Evolutionary conservation across 345 rosid genomes (phyloP).

Genomic region (Aquilaria malaccensis): DNA sequence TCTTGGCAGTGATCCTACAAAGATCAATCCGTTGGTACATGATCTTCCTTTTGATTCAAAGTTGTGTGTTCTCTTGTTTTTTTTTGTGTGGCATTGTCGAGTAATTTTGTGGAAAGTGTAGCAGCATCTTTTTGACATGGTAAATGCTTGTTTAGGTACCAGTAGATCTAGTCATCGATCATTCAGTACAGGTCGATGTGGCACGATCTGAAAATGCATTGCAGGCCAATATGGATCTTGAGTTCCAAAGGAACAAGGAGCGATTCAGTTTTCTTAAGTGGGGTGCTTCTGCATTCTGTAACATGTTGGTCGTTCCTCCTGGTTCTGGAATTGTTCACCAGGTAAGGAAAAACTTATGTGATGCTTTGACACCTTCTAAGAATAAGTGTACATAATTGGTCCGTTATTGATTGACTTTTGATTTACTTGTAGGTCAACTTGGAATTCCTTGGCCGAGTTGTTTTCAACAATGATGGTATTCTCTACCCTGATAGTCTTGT

Average conservation of each 20-base stretch:
- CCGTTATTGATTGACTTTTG: neutral
- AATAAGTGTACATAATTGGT: neutral
- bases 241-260: conserved; percentile 62
- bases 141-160: conserved; percentile 49
- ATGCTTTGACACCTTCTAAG: too few relatives aligned
- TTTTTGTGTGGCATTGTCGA: neutral
- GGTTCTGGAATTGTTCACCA: conserved; percentile 77
- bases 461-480: conserved; percentile 58
- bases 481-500: conserved; percentile 92
- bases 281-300: conserved; percentile 61
- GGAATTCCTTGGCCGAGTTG: conserved; percentile 86
- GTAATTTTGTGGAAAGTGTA: neutral
- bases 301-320: conserved; percentile 75
- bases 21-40: conserved; percentile 87
- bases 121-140: conserved; percentile 1
- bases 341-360: conserved; percentile 26
- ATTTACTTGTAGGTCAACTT: conserved; percentile 61
- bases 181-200: conserved; percentile 88
- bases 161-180: conserved; percentile 80
- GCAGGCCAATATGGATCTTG: conserved; percentile 59
- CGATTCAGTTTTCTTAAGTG: conserved; percentile 68
- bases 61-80: neutral
- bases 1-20: conserved; percentile 65
- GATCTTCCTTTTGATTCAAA: neutral
- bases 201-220: conserved; percentile 69